Conservation (phyloP, 2,329 filamentous ascomycete species). For the Penicillium sp. region DNA sequence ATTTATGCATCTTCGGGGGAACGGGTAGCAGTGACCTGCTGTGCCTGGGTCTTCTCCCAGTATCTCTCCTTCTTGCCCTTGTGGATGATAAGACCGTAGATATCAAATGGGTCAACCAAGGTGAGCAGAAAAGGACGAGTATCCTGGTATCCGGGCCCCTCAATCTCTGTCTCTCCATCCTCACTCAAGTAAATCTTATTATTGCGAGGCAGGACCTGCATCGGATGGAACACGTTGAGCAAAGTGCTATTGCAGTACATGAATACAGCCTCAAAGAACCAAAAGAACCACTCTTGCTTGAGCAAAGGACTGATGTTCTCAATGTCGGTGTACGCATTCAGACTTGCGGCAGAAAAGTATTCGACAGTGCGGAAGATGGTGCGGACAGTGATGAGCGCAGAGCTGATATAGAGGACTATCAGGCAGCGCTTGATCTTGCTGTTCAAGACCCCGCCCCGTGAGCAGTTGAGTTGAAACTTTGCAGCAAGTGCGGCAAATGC, state of each 20-base stretch:
- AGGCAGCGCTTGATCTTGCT: slow-evolving; percentile 47
- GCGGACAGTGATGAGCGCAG: slow-evolving; percentile 45
- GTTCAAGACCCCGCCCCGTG: slow-evolving; percentile 44
- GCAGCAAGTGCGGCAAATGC: slow-evolving; percentile 54
- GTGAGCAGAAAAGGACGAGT: slow-evolving; percentile 50
- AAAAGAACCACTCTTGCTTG: slow-evolving; percentile 58
- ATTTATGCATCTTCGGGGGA: not conserved
- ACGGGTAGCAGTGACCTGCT: not conserved
- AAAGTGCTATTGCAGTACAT: slow-evolving; percentile 58
- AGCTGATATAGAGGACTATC: slow-evolving; percentile 53
- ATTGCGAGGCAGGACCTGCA: slow-evolving; percentile 53
- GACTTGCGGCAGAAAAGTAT: slow-evolving; percentile 43
- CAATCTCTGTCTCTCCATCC: slow-evolving; percentile 58
- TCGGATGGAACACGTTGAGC: slow-evolving; percentile 58
- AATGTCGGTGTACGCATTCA: slow-evolving; percentile 38
- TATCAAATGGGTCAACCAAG: slow-evolving; percentile 49
- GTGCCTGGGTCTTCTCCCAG: slow-evolving; percentile 36
- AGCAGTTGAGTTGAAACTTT: slow-evolving; percentile 52
- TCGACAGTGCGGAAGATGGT: slow-evolving; percentile 58
- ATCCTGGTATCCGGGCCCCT: slow-evolving; percentile 56
- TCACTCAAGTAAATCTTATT: slow-evolving; percentile 56
- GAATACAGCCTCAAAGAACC: slow-evolving; percentile 57
- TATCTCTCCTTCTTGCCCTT: slow-evolving; percentile 43
- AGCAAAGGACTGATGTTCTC: slow-evolving; percentile 39
- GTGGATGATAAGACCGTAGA: slow-evolving; percentile 41